phyloP scores from a whole-genome alignment of 164 flowering plant species.

The Sedum album region DNA sequence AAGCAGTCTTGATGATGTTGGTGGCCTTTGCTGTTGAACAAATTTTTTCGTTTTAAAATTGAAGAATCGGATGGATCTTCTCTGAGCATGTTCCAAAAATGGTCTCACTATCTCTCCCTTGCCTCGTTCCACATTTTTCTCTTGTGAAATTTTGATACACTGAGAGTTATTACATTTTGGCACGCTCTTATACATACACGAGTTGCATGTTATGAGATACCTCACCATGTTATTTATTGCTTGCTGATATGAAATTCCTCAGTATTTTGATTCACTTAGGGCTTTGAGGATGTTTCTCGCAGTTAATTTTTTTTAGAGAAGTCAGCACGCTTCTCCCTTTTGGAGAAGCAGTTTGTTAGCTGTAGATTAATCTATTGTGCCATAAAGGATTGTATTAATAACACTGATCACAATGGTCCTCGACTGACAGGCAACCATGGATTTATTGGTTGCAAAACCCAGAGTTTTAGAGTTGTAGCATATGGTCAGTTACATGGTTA shows the following conservation, averaged over 20 bases:
- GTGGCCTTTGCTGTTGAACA: constrained; percentile 71
- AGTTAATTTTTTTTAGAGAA: constrained; percentile 82
- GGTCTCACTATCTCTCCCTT: constrained; percentile 37
- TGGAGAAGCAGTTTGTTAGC: too few species aligned
- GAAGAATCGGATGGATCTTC: constrained; percentile 73
- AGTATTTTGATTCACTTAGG: too few species aligned
- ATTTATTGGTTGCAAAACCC: constrained; percentile 33
- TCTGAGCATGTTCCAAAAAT: constrained; percentile 63
- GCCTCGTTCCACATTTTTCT: not conserved
- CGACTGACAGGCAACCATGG: constrained; percentile 59
- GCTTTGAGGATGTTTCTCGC: constrained; percentile 53
- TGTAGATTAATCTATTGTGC: too few species aligned
- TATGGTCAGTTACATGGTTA: constrained; percentile 21
- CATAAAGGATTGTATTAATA: constrained; percentile 6
- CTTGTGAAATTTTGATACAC: not conserved
- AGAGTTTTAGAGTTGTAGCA: constrained; percentile 36
- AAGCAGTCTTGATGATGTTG: constrained; percentile 83
- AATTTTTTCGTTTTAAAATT: constrained; percentile 69
- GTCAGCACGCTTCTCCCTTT: constrained; percentile 24
- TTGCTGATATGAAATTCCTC: too few species aligned
- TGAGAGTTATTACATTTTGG: too few species aligned
- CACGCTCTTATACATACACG: not conserved
- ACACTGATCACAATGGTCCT: not conserved
- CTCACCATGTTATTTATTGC: constrained; percentile 8
- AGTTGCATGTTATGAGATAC: not conserved